Evolutionary conservation across 1,284 basidiomycete species (phyloP).

Genomic region (Volvariella volvacea): DNA sequence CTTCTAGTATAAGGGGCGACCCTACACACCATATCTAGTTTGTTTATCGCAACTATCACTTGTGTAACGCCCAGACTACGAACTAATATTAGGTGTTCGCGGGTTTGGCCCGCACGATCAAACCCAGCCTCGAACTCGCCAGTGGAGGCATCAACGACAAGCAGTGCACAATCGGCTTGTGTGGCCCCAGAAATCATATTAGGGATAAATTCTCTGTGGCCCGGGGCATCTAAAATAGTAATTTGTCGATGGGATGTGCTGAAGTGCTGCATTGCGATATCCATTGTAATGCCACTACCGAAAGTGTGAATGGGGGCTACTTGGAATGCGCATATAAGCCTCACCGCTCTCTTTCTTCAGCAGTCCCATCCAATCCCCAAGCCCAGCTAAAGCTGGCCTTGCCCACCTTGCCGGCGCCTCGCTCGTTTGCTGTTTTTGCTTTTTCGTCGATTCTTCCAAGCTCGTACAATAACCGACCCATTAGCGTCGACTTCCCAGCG

Average conservation of each 20-base stretch:
- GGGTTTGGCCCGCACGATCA: conserved; percentile 90
- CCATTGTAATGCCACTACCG: conserved; percentile 92
- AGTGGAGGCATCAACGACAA: conserved; percentile 88
- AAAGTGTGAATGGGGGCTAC: conserved; percentile 6
- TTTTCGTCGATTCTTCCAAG: conserved; percentile 86
- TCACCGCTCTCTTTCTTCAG: conserved; percentile 89
- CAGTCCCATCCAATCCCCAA: conserved; percentile 93
- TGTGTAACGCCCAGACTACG: conserved; percentile 93
- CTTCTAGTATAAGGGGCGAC: background rate
- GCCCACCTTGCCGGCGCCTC: conserved; percentile 86
- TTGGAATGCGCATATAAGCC: conserved; percentile 12
- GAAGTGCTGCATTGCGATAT: conserved; percentile 85
- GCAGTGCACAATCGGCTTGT: conserved; percentile 91
- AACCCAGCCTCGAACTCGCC: conserved; percentile 98
- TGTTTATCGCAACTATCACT: conserved; percentile 91
- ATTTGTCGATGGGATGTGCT: conserved; percentile 74
- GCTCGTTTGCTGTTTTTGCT: conserved; percentile 78
- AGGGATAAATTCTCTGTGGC: conserved; percentile 96
- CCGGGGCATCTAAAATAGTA: conserved; percentile 93
- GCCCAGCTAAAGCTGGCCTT: conserved; percentile 97
- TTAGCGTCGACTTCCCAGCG: conserved; percentile 96
- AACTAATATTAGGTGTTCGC: conserved; percentile 91
- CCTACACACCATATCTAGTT: conserved; percentile 75
- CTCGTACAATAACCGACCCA: conserved; percentile 93
- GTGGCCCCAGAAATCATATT: conserved; percentile 99